A percentile compares a stretch with the other conserved stretches of the same genome.
Evolutionary conservation across 352 stramenopile species (phyloP).

Genomic region (Phytophthora fragariaefolia): DNA sequence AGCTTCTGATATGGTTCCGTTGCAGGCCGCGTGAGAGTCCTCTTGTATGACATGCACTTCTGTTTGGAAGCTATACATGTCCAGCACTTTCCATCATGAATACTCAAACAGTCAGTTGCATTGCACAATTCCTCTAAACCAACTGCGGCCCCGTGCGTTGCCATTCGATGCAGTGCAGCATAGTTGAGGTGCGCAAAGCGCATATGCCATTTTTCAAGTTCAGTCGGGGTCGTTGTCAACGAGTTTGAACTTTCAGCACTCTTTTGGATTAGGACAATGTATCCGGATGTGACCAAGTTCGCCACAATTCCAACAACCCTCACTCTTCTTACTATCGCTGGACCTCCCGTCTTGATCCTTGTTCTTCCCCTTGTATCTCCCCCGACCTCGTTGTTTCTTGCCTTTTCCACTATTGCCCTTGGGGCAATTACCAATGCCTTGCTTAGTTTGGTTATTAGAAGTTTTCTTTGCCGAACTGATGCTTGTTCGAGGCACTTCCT

Average conservation of each 20-base stretch:
- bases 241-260: too few relatives aligned
- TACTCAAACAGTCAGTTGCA: background rate
- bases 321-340: background rate
- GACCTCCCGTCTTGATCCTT: background rate
- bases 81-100: conserved; percentile 10
- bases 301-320: background rate
- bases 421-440: background rate
- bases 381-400: background rate
- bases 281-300: background rate
- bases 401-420: background rate
- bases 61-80: conserved; percentile 13
- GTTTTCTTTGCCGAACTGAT: background rate
- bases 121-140: background rate
- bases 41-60: conserved; percentile 16
- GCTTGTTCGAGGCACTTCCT: background rate
- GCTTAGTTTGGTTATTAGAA: background rate
- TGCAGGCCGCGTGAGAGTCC: background rate
- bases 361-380: background rate
- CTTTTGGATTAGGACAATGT: background rate
- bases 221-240: background rate
- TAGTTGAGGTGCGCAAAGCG: conserved; percentile 20
- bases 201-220: conserved; percentile 10
- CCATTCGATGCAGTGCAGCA: conserved; percentile 4
- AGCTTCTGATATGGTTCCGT: conserved; percentile 11
- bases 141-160: background rate